Evolutionary conservation across 225 moss, liverwort and hornwort genomes (phyloP).

Genomic region (Bryum argenteum): DNA sequence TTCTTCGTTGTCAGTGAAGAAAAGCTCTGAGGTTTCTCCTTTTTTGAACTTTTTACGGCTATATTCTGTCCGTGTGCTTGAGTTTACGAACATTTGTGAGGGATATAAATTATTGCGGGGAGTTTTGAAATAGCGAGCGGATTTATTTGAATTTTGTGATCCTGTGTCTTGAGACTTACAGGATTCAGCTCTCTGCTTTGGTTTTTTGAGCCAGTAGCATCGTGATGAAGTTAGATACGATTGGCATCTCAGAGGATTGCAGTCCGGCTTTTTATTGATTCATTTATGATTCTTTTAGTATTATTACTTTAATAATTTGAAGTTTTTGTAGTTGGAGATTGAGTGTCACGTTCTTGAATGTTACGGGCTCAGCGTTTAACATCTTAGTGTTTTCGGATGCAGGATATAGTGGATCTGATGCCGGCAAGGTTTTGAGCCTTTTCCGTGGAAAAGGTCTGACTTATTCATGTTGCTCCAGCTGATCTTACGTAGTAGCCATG

Average conservation of each 20-base stretch:
- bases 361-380: slow-evolving; percentile 15
- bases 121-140: neutral
- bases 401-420: slow-evolving; percentile 22
- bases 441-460: slow-evolving; percentile 3
- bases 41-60: neutral
- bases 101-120: neutral
- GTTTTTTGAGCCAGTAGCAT: slow-evolving; percentile 10
- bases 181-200: slow-evolving; percentile 1
- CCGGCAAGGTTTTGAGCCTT: neutral
- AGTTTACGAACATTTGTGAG: neutral
- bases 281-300: neutral
- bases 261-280: neutral
- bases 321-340: slow-evolving; percentile 2
- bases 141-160: slow-evolving; percentile 7
- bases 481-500: slow-evolving; percentile 25
- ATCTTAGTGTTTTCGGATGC: slow-evolving; percentile 26
- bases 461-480: slow-evolving; percentile 14
- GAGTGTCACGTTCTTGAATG: slow-evolving; percentile 2
- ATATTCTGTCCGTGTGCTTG: neutral
- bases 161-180: no score
- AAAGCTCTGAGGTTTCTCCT: neutral
- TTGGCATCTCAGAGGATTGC: slow-evolving; percentile 17
- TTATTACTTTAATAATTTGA: neutral
- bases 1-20: slow-evolving; percentile 7
- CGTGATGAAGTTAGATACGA: slow-evolving; percentile 7